A percentile compares a stretch with the other conserved stretches of the same genome.
Conservation (phyloP, 306 rosid species). For the Adenanthera pavonina region DNA sequence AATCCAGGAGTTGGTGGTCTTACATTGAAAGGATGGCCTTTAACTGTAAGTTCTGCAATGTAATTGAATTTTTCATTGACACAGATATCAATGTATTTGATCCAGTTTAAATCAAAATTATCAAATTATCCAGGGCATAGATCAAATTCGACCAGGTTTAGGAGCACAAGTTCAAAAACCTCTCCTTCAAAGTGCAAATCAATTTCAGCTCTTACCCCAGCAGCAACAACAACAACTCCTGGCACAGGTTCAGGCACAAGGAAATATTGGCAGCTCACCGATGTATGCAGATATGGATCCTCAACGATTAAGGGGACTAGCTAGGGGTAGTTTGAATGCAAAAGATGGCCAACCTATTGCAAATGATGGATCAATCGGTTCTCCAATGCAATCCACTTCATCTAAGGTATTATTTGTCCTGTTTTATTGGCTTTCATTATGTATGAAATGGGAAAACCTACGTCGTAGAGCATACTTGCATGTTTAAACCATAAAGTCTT, state of each 20-base stretch:
- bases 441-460: slow-evolving; percentile 29
- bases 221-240: slow-evolving; percentile 78
- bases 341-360: slow-evolving; percentile 76
- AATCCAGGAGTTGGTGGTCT: slow-evolving; percentile 78
- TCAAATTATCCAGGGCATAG: slow-evolving; percentile 73
- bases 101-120: slow-evolving; percentile 37
- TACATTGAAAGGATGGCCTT: slow-evolving; percentile 95
- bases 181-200: slow-evolving; percentile 77
- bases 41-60: slow-evolving; percentile 70
- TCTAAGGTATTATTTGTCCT: slow-evolving; percentile 62
- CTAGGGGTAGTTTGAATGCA: slow-evolving; percentile 69
- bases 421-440: slow-evolving; percentile 10
- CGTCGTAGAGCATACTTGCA: background rate
- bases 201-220: slow-evolving; percentile 86
- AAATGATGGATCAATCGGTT: slow-evolving; percentile 85
- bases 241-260: slow-evolving; percentile 89
- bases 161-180: slow-evolving; percentile 93
- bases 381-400: slow-evolving; percentile 91
- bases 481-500: slow-evolving; percentile 14
- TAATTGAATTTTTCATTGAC: slow-evolving; percentile 24
- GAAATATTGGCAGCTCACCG: slow-evolving; percentile 64
- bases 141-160: slow-evolving; percentile 81
- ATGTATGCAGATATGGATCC: slow-evolving; percentile 85
- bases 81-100: slow-evolving; percentile 29
- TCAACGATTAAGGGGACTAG: slow-evolving; percentile 75